Percentiles rank a stretch among this genome's conserved stretches.
These are phyloP conservation scores for Mycosphaerelloides madeirae DNA, from an alignment of 2,329 filamentous ascomycete genomes.

Conservation along the genomic window DNA sequence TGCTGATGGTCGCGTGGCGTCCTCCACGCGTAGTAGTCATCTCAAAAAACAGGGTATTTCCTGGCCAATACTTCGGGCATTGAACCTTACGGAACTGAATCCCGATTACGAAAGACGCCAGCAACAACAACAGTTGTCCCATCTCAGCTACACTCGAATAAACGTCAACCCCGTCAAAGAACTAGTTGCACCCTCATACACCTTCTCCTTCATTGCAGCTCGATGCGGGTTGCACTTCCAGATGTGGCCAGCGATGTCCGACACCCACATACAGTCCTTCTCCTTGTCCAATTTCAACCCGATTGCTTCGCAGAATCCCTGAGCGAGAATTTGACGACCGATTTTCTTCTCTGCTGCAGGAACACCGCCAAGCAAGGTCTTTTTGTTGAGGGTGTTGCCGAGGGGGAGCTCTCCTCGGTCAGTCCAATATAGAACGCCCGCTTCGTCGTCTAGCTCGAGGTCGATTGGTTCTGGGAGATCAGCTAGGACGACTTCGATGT, in stretches of 20 bases:
- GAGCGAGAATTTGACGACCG: neutral
- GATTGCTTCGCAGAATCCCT: constrained; percentile 2
- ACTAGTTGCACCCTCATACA: constrained; percentile 5
- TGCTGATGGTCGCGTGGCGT: too few species aligned
- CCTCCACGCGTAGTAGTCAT: too few species aligned
- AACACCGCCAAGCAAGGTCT: neutral
- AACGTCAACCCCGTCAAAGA: constrained; percentile 9
- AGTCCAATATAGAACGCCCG: constrained; percentile 53
- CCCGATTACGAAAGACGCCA: too few species aligned
- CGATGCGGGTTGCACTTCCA: constrained; percentile 11
- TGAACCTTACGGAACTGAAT: too few species aligned
- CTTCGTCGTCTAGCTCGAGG: constrained; percentile 49
- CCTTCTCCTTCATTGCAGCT: constrained; percentile 10
- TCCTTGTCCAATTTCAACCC: constrained; percentile 5
- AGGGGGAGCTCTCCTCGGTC: constrained; percentile 50
- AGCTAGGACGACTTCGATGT: constrained; percentile 42
- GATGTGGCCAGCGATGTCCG: constrained; percentile 7
- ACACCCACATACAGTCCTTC: constrained; percentile 1
- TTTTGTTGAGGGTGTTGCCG: constrained; percentile 8
- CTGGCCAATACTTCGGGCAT: too few species aligned
- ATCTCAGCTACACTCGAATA: neutral
- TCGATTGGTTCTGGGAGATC: constrained; percentile 53
- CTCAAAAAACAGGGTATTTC: too few species aligned
- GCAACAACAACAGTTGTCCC: too few species aligned
- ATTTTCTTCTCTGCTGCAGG: neutral